Evolutionary conservation across 768 basidiomycete species (phyloP).

Genomic region (Mycena polygramma): DNA sequence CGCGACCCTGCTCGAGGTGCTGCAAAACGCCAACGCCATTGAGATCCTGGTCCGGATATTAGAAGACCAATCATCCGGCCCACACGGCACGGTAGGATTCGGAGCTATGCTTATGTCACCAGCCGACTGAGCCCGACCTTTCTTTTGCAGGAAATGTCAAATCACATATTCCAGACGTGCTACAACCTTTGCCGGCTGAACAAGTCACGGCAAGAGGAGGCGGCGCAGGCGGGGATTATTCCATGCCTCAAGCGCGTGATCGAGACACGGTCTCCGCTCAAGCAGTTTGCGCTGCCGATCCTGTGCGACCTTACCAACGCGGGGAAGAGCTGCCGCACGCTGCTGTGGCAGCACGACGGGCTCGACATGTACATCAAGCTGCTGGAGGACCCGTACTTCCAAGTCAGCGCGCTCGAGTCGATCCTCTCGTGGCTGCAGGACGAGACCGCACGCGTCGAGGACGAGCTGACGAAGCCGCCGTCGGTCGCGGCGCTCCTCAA

Average conservation of each 20-base stretch:
- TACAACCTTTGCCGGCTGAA: constrained; percentile 97
- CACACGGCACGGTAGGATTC: constrained; percentile 80
- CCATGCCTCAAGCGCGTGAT: constrained; percentile 93
- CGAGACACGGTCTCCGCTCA: constrained; percentile 89
- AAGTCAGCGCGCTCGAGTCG: constrained; percentile 92
- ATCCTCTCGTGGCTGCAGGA: constrained; percentile 96
- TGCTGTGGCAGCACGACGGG: constrained; percentile 97
- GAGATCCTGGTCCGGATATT: constrained; percentile 90
- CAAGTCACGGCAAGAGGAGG: constrained; percentile 96
- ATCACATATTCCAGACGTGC: constrained; percentile 97
- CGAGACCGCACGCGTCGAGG: constrained; percentile 94
- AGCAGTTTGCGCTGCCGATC: constrained; percentile 97
- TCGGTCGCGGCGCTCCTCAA: constrained; percentile 77
- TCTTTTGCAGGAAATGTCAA: constrained; percentile 88
- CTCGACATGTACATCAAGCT: constrained; percentile 83
- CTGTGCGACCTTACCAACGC: constrained; percentile 96
- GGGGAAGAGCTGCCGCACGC: constrained; percentile 89
- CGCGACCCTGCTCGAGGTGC: constrained; percentile 87
- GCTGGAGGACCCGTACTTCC: constrained; percentile 90
- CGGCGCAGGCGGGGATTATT: constrained; percentile 95
- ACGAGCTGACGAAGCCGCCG: constrained; percentile 78
- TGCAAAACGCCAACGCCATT: constrained; percentile 96
- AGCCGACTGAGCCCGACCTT: constrained; percentile 12
- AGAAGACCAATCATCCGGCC: constrained; percentile 83
- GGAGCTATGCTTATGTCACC: not conserved